Evolutionary conservation across 164 flowering plant species (phyloP), one percentile per base, ranked within the genome.

Genomic region (Echeveria elegans): DNA sequence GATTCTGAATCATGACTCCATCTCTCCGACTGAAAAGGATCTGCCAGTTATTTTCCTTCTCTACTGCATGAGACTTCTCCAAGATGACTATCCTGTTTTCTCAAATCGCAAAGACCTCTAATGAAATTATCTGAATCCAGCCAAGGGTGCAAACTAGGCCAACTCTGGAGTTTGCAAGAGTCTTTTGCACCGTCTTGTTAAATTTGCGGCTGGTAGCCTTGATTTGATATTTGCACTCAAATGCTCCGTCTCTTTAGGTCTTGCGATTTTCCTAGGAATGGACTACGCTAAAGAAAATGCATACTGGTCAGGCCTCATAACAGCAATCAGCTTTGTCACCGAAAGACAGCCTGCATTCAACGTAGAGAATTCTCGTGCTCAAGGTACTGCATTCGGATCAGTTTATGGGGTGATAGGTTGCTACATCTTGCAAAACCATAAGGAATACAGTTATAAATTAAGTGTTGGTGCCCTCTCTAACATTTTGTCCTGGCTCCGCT

Each of bases 361-460:
- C 18, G 66, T 71, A 2, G 73, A 85, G 50, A 83, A 81, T 70
- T 72, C 82, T 31, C 69, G 87, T 38, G 81, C 71, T 31, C 87
- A 83, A 68, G 87, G 87, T 26, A 81, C 87, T 2, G 87, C 79
- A 5, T 72, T 83, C 62, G 87, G 87, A 34, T 81, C 87, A 19
- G 76, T 77, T 4, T 81, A 79, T 40, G 85, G 87, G 26, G 47
- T 80, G 10, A 38, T 83, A 23, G 72, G 81, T 18, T 73, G 79
- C 66, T 80, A 66, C 52, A 59, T 81, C 32, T 74, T 79, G 21
- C 71, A 74, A 19, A 70, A 56, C 5, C 19, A 38, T 15, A 53
- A 10, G 34, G 56, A 72, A 37, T 29, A 77, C 0, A 73, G 79
- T n/a, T n/a, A n/a, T n/a, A n/a, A n/a, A n/a, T n/a, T n/a, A n/a